Evolutionary conservation across 768 basidiomycete species (phyloP), one percentile per base, ranked within the genome.

Genomic region (Mrakia blollopis): DNA sequence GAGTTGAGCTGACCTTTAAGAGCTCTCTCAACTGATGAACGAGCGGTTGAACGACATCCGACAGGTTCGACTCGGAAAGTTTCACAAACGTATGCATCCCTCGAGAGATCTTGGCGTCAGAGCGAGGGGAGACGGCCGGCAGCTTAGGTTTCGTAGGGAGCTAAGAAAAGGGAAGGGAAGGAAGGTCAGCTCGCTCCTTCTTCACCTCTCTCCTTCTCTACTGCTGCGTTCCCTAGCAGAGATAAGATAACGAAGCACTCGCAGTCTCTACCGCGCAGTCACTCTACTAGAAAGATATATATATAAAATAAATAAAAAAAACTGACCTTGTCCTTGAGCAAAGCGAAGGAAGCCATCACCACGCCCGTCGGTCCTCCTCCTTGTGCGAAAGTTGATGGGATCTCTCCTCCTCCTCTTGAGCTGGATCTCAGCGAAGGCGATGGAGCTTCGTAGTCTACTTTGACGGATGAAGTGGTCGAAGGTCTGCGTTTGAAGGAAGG

Each of bases 401-500:
- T 25, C 62, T 63, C 62, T 8, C 62, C 63, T 35, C 23, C 63
- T 32, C 32, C 63, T 50, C 47, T 16, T 1, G 47, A 50, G 18
- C 35, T n/a, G 8, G 63, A 21, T 35, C 63, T 30, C 16, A 68
- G 65, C 21, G 65, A 68, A n/a, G 37, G 65, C 25, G 63, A 65
- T 18, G 63, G 2, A 21, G 10, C 32, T 37, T 68, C 65, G 18
- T 11, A 39, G 18, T 39, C 65, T 41, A 21, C 23, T 25, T 13
- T 25, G 37, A 39, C 65, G 25, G 65, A 39, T 3, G 35, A 23
- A 3, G 65, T 41, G 1, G 65, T 68, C 3, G 65, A 68, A 14
- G 65, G 37, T 21, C 65, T 35, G 25, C 65, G 65, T 39, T 68
- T 68, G 65, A 68, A 68, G 25, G 65, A 68, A 35, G 65, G 65